Percentiles rank a stretch among this genome's conserved stretches.
Conservation (phyloP, 2,329 filamentous ascomycete species). For the Colletotrichum tamarilloi region DNA sequence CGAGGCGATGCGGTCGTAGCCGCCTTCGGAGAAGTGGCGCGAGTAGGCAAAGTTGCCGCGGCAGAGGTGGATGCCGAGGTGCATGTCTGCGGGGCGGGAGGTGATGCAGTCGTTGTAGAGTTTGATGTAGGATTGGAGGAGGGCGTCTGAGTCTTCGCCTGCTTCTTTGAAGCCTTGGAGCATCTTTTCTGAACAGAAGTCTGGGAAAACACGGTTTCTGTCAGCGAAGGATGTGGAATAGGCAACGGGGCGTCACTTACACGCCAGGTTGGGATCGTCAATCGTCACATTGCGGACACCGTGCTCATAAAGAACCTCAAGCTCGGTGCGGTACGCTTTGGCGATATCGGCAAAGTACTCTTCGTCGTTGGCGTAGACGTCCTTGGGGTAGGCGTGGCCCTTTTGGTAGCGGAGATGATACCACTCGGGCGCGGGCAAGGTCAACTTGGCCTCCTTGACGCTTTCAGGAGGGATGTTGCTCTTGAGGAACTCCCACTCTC, state of each 20-base stretch:
- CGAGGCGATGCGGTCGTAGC: constrained; percentile 71
- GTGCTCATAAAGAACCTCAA: constrained; percentile 64
- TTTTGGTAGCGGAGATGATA: constrained; percentile 72
- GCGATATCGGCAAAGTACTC: constrained; percentile 69
- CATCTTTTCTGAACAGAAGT: constrained; percentile 74
- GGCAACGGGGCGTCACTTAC: not conserved
- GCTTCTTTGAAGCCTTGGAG: constrained; percentile 34
- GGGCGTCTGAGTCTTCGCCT: constrained; percentile 54
- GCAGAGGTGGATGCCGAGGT: constrained; percentile 78
- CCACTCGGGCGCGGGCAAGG: constrained; percentile 71
- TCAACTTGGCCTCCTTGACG: constrained; percentile 74
- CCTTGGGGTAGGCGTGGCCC: constrained; percentile 64
- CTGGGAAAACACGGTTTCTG: not conserved
- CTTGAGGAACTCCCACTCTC: constrained; percentile 55
- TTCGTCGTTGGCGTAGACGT: constrained; percentile 65
- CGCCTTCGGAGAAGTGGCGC: constrained; percentile 72
- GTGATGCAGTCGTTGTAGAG: constrained; percentile 78
- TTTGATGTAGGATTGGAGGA: constrained; percentile 77
- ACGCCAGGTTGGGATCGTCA: constrained; percentile 71
- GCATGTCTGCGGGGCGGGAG: constrained; percentile 71
- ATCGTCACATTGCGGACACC: constrained; percentile 69
- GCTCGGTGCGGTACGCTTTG: constrained; percentile 64
- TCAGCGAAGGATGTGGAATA: not conserved
- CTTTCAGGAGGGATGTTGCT: constrained; percentile 66
- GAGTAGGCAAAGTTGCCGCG: constrained; percentile 70